phyloP scores from a whole-genome alignment of 345 rosid genomes.

The Eucalyptus urophylla region DNA sequence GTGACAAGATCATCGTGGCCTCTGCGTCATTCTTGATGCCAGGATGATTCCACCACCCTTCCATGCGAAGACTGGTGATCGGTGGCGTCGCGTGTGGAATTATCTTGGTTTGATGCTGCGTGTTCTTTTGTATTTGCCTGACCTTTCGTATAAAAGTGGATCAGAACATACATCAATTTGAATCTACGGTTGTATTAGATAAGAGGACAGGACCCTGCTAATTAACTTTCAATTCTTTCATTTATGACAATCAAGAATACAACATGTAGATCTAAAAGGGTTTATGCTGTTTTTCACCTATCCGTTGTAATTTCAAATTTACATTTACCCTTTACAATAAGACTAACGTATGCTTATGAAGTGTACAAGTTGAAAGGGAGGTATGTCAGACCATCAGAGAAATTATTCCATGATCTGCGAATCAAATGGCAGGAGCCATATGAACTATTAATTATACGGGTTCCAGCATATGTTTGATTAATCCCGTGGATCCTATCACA shows the following conservation, averaged over 20 bases:
- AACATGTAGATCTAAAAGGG: too few relatives aligned
- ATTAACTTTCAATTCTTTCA: too few relatives aligned
- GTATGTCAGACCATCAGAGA: background rate
- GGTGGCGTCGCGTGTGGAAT: background rate
- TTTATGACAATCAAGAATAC: too few relatives aligned
- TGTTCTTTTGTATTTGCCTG: background rate
- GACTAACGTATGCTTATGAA: background rate
- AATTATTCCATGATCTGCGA: background rate
- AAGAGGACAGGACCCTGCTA: accelerated
- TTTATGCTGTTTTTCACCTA: background rate
- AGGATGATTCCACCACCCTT: background rate
- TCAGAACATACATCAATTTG: background rate
- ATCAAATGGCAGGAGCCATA: too few relatives aligned
- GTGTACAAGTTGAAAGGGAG: background rate
- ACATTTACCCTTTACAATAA: accelerated
- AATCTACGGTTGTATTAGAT: accelerated
- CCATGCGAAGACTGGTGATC: background rate
- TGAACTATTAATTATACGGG: background rate
- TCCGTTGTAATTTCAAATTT: background rate
- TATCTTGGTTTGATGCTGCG: background rate
- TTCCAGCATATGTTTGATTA: background rate
- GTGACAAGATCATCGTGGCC: background rate
- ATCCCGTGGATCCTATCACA: accelerated
- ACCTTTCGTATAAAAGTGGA: background rate
- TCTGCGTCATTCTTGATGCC: background rate